Conservation (phyloP, 495 filamentous ascomycete species). For the Glarea lozoyensis region DNA sequence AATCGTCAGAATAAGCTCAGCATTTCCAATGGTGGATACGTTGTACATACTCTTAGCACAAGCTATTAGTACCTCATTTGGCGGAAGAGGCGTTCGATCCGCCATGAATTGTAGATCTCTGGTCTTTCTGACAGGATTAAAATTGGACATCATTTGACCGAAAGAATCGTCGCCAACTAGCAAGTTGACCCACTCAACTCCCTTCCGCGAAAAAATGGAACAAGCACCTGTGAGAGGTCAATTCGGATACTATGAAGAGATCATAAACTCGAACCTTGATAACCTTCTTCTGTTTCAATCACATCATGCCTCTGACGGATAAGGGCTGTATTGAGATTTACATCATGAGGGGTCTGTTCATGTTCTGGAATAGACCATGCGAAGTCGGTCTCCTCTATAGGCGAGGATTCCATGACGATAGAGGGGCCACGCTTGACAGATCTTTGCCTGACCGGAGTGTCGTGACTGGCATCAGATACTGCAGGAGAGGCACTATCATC, state of each 20-base stretch:
- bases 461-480: neutral
- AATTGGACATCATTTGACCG: neutral
- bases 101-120: neutral
- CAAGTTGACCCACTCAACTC: slow-evolving; percentile 1
- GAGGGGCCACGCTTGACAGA: neutral
- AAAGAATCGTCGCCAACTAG: slow-evolving; percentile 6
- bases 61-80: neutral
- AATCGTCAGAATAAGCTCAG: neutral
- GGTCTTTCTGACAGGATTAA: neutral
- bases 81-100: neutral
- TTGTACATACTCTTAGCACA: neutral
- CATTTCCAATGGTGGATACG: neutral
- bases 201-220: slow-evolving; percentile 3
- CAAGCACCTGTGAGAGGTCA: neutral
- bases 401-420: neutral
- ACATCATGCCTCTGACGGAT: no score
- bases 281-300: neutral
- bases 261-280: neutral
- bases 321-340: no score
- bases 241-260: neutral
- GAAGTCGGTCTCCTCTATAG: neutral
- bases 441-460: neutral
- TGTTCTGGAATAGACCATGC: neutral
- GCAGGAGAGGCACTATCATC: slow-evolving; percentile 1
- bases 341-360: neutral